Evolutionary conservation across 306 rosid species (phyloP), one percentile per base, ranked within the genome.

Genomic region (Luffa acutangula): DNA sequence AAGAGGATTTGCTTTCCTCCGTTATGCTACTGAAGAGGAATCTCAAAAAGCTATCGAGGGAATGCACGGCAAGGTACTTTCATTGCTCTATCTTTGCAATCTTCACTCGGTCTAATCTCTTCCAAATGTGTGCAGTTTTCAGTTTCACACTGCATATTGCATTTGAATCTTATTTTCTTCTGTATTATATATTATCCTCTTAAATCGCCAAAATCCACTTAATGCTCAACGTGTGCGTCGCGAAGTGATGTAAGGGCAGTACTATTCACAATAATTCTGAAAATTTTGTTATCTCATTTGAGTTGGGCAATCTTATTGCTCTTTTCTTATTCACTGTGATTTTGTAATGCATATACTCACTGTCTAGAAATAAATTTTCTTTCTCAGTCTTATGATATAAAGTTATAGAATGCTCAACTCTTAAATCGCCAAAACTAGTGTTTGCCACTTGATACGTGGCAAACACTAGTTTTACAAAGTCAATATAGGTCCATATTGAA

Each of bases 1-100:
- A 25, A 92, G 97, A 87, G 98, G 98, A 57, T 94, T 94, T 86
- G 97, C 97, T 10, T 94, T 94, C 82, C 91, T 94, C 54, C 89
- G 86, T 39, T 94, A 94, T 72, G 91, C 88, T 81, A 86, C 93
- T 1, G 89, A 88, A 86, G 95, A 92, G 78, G 97, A 90, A 74
- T 91, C 98, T 34, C 92, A 80, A 53, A 86, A 87, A 66, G 98
- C 97, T 84, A 92, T 94, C 14, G 87, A 92, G 25, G 97, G 97
- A 82, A 89, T 94, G 98, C 98, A 94, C 80, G 95, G 98, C 79
- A 91, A 91, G 97, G 98, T 94, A 78, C n/a, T 56, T 34, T 49
- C 7, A 20, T 9, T 9, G 36, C 64, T 57, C 60, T 8, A n/a
- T 7, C 60, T 39, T 18, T 66, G 5, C 74, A 6, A 66, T 37